Evolutionary conservation across 768 basidiomycete genomes (phyloP), one percentile per base, ranked within the genome.

Genomic region (Mycena albidolilacea): DNA sequence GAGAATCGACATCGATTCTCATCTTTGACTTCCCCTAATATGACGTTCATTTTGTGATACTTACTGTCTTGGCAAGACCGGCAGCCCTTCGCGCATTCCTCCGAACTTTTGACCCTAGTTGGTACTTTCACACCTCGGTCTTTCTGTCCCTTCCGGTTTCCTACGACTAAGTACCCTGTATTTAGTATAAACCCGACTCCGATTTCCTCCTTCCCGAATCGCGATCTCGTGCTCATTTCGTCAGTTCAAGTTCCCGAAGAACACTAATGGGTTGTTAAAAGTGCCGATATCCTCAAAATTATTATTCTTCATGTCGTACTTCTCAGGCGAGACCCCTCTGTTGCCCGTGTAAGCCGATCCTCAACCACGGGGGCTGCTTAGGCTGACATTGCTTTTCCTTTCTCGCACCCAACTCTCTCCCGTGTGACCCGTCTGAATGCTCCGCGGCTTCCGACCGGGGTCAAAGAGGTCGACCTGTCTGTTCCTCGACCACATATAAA

Each of bases 141-240:
- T 48, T 46, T 48, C 30, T 63, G 7, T 44, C 11, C 9, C 11
- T 62, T 41, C 65, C 67, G 67, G 6, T 55, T 72, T 72, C 52
- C 71, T 70, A 57, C 61, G 67, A 60, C 21, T 50, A 38, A 41
- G 11, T 12, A 57, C 6, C 3, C 19, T 7, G 7, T 9, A 48
- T 7, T 7, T 23, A 30, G 30, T 15, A 7, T 44, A 30, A 44
- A 12, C 5, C 2, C 52, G 7, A 10, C 19, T 63, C 66, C 58
- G 44, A 48, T 37, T 44, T n/a, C 44, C 48, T 57, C 68, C 50
- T 5, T 23, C 19, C 54, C 61, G 43, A 39, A 15, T 62, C 64
- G 7, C 21, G 23, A 52, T 41, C 21, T 55, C 60, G 59, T 60
- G 8, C 58, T 60, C 58, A 38, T 52, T 15, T 48, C 44, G 23